phyloP scores from a whole-genome alignment of 2,329 filamentous ascomycete genomes.

The Proliferodiscus dingleyae region DNA sequence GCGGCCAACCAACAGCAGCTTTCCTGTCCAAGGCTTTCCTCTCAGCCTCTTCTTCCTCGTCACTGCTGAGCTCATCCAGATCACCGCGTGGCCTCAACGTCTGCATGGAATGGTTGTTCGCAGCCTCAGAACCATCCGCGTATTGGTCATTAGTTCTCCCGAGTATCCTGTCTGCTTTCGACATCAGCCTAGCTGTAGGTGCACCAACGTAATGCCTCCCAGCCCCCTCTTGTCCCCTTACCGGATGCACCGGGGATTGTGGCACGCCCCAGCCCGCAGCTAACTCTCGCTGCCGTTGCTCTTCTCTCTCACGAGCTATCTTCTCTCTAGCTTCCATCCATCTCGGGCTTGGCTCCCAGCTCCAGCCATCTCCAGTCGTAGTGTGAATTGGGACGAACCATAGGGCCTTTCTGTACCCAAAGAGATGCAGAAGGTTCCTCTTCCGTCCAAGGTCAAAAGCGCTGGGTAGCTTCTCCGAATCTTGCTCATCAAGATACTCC shows the following conservation, averaged over 20 bases:
- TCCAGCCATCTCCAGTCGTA: conserved; percentile 88
- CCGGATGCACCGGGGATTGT: conserved; percentile 11
- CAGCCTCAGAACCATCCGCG: conserved; percentile 18
- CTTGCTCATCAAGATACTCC: conserved; percentile 83
- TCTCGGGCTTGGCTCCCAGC: conserved; percentile 77
- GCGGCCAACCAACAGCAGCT: conserved; percentile 25
- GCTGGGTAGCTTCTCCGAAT: conserved; percentile 81
- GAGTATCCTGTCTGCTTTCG: conserved; percentile 34
- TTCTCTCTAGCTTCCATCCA: conserved; percentile 70
- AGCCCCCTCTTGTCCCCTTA: conserved; percentile 19
- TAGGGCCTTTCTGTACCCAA: conserved; percentile 66
- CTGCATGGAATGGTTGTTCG: conserved; percentile 27
- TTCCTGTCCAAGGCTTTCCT: conserved; percentile 20
- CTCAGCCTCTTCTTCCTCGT: conserved; percentile 28
- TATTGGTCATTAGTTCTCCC: conserved; percentile 24
- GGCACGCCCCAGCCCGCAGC: conserved; percentile 60
- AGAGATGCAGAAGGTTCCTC: conserved; percentile 74
- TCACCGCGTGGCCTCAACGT: conserved; percentile 19
- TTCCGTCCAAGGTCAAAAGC: conserved; percentile 88
- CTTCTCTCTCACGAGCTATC: conserved; percentile 52
- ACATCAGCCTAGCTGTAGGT: conserved; percentile 20
- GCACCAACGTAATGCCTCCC: conserved; percentile 28
- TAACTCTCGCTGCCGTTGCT: conserved; percentile 58
- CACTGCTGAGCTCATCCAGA: conserved; percentile 24
- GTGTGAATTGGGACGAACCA: conserved; percentile 81